Base-by-base conservation (phyloP, 2,329 filamentous ascomycete species). In the Colletotrichum chrysophilum region DNA sequence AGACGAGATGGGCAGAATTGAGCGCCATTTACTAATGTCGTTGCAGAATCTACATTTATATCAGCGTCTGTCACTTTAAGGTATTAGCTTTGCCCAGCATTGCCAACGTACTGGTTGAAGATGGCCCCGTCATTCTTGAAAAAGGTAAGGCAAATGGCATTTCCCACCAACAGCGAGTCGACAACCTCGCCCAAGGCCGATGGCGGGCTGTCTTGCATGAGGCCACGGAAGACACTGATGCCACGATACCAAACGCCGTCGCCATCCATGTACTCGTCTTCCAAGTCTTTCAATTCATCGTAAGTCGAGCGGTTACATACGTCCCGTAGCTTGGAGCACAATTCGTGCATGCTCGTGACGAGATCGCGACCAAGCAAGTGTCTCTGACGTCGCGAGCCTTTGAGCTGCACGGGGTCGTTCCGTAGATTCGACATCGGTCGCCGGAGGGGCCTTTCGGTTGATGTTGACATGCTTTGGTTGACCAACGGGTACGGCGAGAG, bases 21-120 rank as follows among this genome's bases (percentile, higher is more conserved):
- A 66, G 34, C 77, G 81, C 81, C 81, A 82, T 13, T 80, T 78
- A 7, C 76, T 70, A 5, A 82, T 67, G 65, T 82, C 81, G 10
- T 77, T 73, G 6, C 71, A 66, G 32, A 82, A 82, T 14, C 81
- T 82, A 16, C n/a, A 2, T 13, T 28, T 10, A 8, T 7, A 9
- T 72, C 5, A 72, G 38, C 9, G 14, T 52, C 6, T 24, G 7
- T 64, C n/a, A 26, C 28, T 61, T 61, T 9, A 10, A 28, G 5
- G 10, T 1, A 32, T 12, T 34, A 13, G 34, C 32, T 36, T 36
- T 36, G 34, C 14, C 7, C 10, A n/a, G 6, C 9, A 12, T 48
- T 28, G 24, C 43, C 24, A 21, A 74, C 77, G 73, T 73, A 78
- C 77, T 77, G 70, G 3, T 71, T 12, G 18, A 74, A 69, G 12